phyloP scores from a whole-genome alignment of 352 stramenopile species.

The Pythium phragmitis region DNA sequence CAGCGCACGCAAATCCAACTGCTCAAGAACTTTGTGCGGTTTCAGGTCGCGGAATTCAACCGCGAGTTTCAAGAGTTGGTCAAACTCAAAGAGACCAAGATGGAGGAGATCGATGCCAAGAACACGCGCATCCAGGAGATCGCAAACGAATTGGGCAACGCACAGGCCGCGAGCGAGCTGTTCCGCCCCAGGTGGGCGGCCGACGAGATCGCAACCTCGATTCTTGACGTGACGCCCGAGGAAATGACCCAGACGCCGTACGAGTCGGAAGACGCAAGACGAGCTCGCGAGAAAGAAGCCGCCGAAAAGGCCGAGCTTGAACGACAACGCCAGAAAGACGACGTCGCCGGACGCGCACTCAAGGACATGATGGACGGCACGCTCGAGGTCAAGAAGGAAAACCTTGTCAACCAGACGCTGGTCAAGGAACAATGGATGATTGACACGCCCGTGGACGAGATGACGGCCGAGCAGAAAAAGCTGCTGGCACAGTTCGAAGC shows the following conservation, averaged over 20 bases:
- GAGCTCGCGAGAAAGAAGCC: constrained; percentile 45
- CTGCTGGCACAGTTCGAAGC: constrained; percentile 46
- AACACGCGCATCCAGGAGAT: constrained; percentile 91
- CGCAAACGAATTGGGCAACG: constrained; percentile 47
- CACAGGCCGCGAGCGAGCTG: constrained; percentile 29
- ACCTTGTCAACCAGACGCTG: constrained; percentile 49
- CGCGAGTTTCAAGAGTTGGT: constrained; percentile 74
- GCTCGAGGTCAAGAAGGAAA: constrained; percentile 88
- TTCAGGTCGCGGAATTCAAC: constrained; percentile 82
- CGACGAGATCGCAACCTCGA: constrained; percentile 64
- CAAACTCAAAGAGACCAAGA: constrained; percentile 72
- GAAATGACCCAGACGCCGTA: constrained; percentile 89
- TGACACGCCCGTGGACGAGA: constrained; percentile 50
- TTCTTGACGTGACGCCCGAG: constrained; percentile 59
- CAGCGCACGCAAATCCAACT: constrained; percentile 86
- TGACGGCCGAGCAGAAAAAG: constrained; percentile 65
- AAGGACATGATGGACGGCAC: constrained; percentile 95
- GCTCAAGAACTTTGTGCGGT: constrained; percentile 67
- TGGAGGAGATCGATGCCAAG: constrained; percentile 88
- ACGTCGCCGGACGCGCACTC: constrained; percentile 76
- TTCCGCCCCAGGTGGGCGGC: constrained; percentile 52
- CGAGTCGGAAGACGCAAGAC: constrained; percentile 66
- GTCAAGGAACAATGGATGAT: constrained; percentile 90
- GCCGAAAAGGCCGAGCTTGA: constrained; percentile 37
- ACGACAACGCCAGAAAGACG: constrained; percentile 71